phyloP scores from a whole-genome alignment of 2,329 filamentous ascomycete genomes.

The Xylariaceae sp. region DNA sequence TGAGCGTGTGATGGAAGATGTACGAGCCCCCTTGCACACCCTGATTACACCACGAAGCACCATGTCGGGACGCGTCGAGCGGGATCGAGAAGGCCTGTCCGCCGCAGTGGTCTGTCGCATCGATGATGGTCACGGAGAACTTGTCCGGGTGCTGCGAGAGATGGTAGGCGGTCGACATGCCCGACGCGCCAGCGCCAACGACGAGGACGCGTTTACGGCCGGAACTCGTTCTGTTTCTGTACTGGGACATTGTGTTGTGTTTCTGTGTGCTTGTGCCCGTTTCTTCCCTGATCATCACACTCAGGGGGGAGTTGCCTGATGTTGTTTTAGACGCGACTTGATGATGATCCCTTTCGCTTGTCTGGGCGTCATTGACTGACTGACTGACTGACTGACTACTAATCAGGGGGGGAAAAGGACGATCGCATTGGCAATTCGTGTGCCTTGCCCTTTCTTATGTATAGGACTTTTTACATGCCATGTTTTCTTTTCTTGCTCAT shows the following conservation, averaged over 20 bases:
- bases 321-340: not conserved
- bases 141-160: conserved; percentile 53
- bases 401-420: not conserved
- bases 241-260: conserved; percentile 22
- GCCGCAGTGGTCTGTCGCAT: conserved; percentile 53
- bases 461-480: not conserved
- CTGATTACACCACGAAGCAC: conserved; percentile 58
- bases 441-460: not conserved
- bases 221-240: conserved; percentile 16
- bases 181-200: conserved; percentile 39
- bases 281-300: conserved; percentile 11
- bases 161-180: conserved; percentile 54
- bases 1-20: conserved; percentile 55
- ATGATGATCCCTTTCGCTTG: not conserved
- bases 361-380: too few relatives aligned
- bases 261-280: conserved; percentile 13
- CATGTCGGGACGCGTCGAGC: conserved; percentile 51
- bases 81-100: conserved; percentile 59
- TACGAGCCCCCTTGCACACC: conserved; percentile 54
- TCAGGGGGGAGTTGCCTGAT: not conserved
- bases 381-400: not conserved
- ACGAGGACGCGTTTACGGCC: conserved; percentile 34
- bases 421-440: too few relatives aligned
- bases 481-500: not conserved
- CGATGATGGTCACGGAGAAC: conserved; percentile 54